Evolutionary conservation across 257 asterid species (phyloP).

Genomic region (Agastache rugosa): DNA sequence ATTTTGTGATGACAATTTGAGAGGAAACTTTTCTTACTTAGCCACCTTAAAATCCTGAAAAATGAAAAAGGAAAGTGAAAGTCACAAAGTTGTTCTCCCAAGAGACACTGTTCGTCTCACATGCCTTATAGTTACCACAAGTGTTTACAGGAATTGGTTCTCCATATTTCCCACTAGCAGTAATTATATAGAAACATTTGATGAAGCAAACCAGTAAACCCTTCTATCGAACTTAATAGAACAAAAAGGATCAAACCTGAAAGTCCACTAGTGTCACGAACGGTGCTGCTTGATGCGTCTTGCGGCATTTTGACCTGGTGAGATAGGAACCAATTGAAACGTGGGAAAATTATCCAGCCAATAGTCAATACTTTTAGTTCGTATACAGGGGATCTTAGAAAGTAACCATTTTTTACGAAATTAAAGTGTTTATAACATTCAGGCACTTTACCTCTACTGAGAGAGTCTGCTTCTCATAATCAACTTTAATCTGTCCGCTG

Average conservation of each 20-base stretch:
- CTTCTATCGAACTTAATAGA: neutral
- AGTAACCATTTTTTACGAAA: conserved; percentile 15
- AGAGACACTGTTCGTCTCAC: conserved; percentile 3
- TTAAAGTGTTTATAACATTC: conserved; percentile 26
- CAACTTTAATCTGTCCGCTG: conserved; percentile 77
- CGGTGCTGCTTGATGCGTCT: conserved; percentile 79
- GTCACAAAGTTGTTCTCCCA: neutral
- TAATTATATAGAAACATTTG: conserved; percentile 28
- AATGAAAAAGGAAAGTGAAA: neutral
- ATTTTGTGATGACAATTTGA: neutral
- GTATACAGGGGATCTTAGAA: conserved; percentile 12
- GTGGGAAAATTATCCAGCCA: conserved; percentile 30
- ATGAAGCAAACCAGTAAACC: neutral
- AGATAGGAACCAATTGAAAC: conserved; percentile 32
- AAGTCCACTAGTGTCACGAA: conserved; percentile 91
- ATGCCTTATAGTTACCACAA: neutral
- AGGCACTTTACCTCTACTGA: conserved; percentile 72
- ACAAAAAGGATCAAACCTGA: conserved; percentile 60
- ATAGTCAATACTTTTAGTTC: conserved; percentile 15
- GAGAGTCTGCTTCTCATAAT: conserved; percentile 80
- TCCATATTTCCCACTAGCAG: conserved; percentile 7
- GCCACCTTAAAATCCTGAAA: neutral
- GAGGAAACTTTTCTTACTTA: neutral
- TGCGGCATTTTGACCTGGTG: conserved; percentile 93
- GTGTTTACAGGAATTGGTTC: conserved; percentile 1